phyloP scores from a whole-genome alignment of 441 rosid genomes.

The Francoa sonchifolia region DNA sequence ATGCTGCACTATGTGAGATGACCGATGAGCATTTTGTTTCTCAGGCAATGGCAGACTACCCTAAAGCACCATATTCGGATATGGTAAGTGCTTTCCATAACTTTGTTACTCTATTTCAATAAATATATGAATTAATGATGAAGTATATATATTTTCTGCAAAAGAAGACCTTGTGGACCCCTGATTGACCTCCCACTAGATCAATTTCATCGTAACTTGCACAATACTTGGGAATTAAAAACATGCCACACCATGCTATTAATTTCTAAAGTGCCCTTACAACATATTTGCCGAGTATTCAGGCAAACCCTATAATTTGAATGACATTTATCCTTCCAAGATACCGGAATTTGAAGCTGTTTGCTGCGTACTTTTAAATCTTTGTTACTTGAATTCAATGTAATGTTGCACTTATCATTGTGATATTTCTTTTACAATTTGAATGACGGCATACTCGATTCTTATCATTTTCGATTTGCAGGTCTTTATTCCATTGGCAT shows the following conservation, averaged over 20 bases:
- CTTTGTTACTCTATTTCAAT: neutral
- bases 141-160: neutral
- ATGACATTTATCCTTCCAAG: too few species aligned
- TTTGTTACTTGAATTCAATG: neutral
- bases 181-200: too few species aligned
- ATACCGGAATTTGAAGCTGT: too few species aligned
- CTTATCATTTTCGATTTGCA: constrained; percentile 11
- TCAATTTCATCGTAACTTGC: too few species aligned
- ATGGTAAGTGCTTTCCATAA: constrained; percentile 37
- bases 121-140: neutral
- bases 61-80: constrained; percentile 74
- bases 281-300: too few species aligned
- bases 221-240: too few species aligned
- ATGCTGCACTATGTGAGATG: constrained; percentile 33
- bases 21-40: constrained; percentile 55
- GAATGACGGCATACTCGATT: constrained; percentile 5
- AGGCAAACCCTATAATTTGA: too few species aligned
- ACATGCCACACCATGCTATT: too few species aligned
- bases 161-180: too few species aligned
- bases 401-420: too few species aligned
- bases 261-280: too few species aligned
- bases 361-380: too few species aligned
- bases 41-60: constrained; percentile 66
- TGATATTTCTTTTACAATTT: neutral
- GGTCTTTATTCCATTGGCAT: constrained; percentile 52